Base-by-base conservation (phyloP, 371 early-diverging fungal species). In the Lichtheimia ramosa region DNA sequence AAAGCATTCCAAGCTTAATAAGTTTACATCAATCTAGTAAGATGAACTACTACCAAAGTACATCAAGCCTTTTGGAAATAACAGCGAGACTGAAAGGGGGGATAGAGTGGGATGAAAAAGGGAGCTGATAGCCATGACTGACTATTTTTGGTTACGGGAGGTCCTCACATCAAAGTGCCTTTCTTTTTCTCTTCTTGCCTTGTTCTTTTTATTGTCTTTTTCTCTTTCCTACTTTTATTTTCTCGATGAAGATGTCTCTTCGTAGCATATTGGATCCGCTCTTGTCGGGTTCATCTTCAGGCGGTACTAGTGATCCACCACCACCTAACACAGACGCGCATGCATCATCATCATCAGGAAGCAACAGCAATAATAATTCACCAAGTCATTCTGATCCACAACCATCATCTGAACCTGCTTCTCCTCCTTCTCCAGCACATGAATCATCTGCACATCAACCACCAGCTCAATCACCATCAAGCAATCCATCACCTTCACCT, bases 191-290 rank as follows among this genome's bases (percentile, higher is more conserved):
- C 16, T 21, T 21, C 3, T 16, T 21, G 18, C 18, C 43, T 8
- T 21, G 2, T 7, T 3, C 21, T 46, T 21, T 46, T 46, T 46
- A 46, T 18, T 46, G 16, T 46, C 43, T 46, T 21, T 46, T 10
- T 10, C 21, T 21, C 21, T 46, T 20, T 46, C 46, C 16, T 46
- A 5, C n/a, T 8, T 46, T 46, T 21, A 18, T 16, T n/a, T 46
- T 46, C 46, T 21, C n/a, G 46, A 46, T 46, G 46, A 46, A 46
- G 46, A 46, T 46, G 46, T 46, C 46, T 46, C 46, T 46, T 46
- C 46, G 46, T 14, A 46, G 46, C 21, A n/a, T 46, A n/a, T 21
- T 46, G 46, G 46, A 46, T 21, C 46, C 46, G n/a, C 7, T 46
- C 46, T 10, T 21, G 46, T 46, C 46, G 46, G 46, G 46, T 46